Evolutionary conservation across 768 basidiomycete species (phyloP), one percentile per base, ranked within the genome.

Genomic region (Boletellus ananas): DNA sequence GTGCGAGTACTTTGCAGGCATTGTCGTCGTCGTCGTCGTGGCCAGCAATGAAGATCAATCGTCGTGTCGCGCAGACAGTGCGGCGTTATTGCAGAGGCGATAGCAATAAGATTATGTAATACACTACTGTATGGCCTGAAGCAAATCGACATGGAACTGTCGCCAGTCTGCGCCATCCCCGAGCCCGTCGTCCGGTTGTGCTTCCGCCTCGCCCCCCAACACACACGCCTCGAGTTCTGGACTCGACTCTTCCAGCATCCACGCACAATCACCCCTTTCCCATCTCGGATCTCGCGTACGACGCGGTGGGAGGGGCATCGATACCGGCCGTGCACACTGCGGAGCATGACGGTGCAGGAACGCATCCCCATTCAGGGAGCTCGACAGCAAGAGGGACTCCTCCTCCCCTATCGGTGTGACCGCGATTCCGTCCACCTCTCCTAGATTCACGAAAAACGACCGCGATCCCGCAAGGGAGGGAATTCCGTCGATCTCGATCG

Each of bases 1-100:
- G 67, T 86, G 84, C 21, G 84, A 85, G 67, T 85, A 85, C 60
- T 85, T 85, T 31, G 83, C 78, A 16, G 84, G 82, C 84, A 86
- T 86, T 3, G 47, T 62, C 27, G 49, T 45, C 8, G 48, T 58
- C 31, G 49, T 44, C 38, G 39, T 31, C 34, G 44, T 12, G 16
- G 20, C 29, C 17, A 25, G 16, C 54, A 38, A 9, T 39, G 35
- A 45, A 31, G 47, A 55, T 49, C 52, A 49, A 21, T 37, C n/a
- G 29, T 10, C 6, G 27, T 29, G 27, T 29, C 27, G 29, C 11
- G 8, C 9, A 29, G 29, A 10, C 29, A 29, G 29, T 11, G 29
- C 9, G 9, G 29, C 9, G 4, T 11, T 9, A 29, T 10, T 29
- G 29, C 29, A 1, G 29, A 10, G 29, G 29, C 11, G 29, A 11